A percentile compares a stretch with the other conserved stretches of the same genome.
Conservation (phyloP, 495 filamentous ascomycete genomes). For the Hypoxylon lenormandii region DNA sequence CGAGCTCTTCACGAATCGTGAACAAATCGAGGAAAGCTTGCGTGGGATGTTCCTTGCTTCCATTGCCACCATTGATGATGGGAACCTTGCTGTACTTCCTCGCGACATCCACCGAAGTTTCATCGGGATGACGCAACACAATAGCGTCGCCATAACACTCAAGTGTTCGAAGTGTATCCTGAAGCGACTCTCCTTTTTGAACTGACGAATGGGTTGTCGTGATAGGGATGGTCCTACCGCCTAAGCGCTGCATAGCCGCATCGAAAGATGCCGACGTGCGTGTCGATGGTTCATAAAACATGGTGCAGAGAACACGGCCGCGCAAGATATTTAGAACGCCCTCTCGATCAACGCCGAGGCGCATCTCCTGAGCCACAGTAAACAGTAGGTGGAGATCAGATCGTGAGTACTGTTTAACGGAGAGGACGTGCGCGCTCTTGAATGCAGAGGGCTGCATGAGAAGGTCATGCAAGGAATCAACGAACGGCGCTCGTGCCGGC, state of each 20-base stretch:
- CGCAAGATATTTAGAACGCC: constrained; percentile 88
- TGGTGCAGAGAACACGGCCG: constrained; percentile 83
- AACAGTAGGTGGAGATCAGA: constrained; percentile 91
- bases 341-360: constrained; percentile 87
- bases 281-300: constrained; percentile 98
- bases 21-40: constrained; percentile 99
- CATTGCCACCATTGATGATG: constrained; percentile 96
- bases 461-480: constrained; percentile 69
- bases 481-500: constrained; percentile 51
- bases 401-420: constrained; percentile 87
- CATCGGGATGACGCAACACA: constrained; percentile 89
- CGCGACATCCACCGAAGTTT: constrained; percentile 79
- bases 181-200: constrained; percentile 90
- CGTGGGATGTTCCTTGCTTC: constrained; percentile 92
- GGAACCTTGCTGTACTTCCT: constrained; percentile 88
- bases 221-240: constrained; percentile 82
- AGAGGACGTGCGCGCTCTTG: constrained; percentile 86
- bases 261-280: constrained; percentile 97
- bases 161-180: constrained; percentile 92
- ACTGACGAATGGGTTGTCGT: constrained; percentile 83
- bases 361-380: constrained; percentile 96
- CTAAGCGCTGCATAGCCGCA: constrained; percentile 95
- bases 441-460: constrained; percentile 80
- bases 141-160: constrained; percentile 94
- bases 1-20: constrained; percentile 96